phyloP scores from a whole-genome alignment of 148 eudicot species.

The Gaultheria prostrata region DNA sequence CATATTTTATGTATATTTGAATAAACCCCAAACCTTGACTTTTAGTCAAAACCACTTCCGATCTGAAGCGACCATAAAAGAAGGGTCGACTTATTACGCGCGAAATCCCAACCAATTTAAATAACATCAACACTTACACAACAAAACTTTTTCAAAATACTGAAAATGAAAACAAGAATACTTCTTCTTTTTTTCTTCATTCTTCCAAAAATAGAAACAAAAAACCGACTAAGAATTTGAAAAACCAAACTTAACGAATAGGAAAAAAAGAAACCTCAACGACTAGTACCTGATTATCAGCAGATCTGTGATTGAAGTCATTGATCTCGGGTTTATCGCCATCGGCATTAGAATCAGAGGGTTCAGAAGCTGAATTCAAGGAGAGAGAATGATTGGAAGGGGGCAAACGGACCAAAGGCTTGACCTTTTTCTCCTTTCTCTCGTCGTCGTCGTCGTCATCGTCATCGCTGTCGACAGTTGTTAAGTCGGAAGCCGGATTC shows the following conservation, averaged over 20 bases:
- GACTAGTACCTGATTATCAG: slow-evolving; percentile 19
- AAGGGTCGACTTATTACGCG: slow-evolving; percentile 34
- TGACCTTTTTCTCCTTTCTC: slow-evolving; percentile 62
- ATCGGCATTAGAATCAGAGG: slow-evolving; percentile 25
- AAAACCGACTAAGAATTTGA: neutral
- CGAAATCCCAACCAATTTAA: slow-evolving; percentile 45
- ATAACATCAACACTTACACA: slow-evolving; percentile 9
- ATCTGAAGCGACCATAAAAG: slow-evolving; percentile 22
- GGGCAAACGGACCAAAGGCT: slow-evolving; percentile 56
- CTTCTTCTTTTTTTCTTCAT: neutral
- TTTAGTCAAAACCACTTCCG: slow-evolving; percentile 35
- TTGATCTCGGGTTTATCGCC: slow-evolving; percentile 31
- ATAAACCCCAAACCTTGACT: slow-evolving; percentile 20
- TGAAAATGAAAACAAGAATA: slow-evolving; percentile 15
- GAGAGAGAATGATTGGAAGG: slow-evolving; percentile 26
- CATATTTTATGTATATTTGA: neutral
- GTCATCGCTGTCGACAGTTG: neutral
- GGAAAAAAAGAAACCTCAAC: neutral
- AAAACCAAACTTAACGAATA: neutral
- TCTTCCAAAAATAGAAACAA: slow-evolving; percentile 5
- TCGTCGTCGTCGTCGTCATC: slow-evolving; percentile 56
- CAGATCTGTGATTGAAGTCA: slow-evolving; percentile 35
- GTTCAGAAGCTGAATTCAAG: slow-evolving; percentile 22
- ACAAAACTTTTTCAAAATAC: slow-evolving; percentile 12
- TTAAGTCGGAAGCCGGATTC: slow-evolving; percentile 29